phyloP scores from a whole-genome alignment of 1,139 yeast genomes.

The Saccharomycopsis crataegensis region DNA sequence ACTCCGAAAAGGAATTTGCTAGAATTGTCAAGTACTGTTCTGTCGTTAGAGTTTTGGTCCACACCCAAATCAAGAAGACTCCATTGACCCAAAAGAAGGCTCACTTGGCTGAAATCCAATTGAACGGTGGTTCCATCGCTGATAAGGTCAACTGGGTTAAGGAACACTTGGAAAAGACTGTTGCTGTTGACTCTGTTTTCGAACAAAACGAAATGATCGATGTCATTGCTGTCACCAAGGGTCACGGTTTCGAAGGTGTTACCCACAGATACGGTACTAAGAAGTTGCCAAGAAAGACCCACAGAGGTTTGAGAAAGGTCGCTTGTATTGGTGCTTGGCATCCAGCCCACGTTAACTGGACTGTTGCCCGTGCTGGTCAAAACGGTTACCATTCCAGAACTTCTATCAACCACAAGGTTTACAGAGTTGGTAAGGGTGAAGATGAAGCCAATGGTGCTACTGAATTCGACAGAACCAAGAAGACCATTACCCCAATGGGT shows the following conservation, averaged over 20 bases:
- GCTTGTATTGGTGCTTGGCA: constrained; percentile 99
- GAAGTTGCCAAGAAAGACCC: constrained; percentile 99
- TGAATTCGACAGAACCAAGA: constrained; percentile 98
- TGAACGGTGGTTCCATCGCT: constrained; percentile 97
- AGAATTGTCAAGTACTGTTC: constrained; percentile 98
- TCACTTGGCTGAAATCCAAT: constrained; percentile 98
- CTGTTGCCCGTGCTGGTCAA: constrained; percentile 99
- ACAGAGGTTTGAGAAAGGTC: constrained; percentile 99
- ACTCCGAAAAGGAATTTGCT: constrained; percentile 94
- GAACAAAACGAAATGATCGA: constrained; percentile 99
- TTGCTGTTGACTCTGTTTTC: constrained; percentile 88
- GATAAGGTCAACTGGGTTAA: constrained; percentile 99
- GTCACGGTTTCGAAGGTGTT: constrained; percentile 99
- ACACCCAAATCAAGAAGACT: constrained; percentile 99
- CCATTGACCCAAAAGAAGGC: constrained; percentile 99
- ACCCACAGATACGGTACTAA: constrained; percentile 99
- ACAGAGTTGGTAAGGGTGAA: constrained; percentile 97
- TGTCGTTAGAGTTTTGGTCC: constrained; percentile 98
- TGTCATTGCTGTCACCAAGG: constrained; percentile 98
- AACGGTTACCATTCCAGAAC: constrained; percentile 99
- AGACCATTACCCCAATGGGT: constrained; percentile 99
- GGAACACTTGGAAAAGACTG: constrained; percentile 99
- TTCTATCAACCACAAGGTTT: constrained; percentile 99
- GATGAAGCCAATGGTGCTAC: constrained; percentile 95
- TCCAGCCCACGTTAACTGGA: constrained; percentile 99